A percentile compares a stretch with the other conserved stretches of the same genome.
These are phyloP conservation scores for Ogataea nonfermentans DNA, from an alignment of 805 yeast genomes.

Conservation along the genomic window DNA sequence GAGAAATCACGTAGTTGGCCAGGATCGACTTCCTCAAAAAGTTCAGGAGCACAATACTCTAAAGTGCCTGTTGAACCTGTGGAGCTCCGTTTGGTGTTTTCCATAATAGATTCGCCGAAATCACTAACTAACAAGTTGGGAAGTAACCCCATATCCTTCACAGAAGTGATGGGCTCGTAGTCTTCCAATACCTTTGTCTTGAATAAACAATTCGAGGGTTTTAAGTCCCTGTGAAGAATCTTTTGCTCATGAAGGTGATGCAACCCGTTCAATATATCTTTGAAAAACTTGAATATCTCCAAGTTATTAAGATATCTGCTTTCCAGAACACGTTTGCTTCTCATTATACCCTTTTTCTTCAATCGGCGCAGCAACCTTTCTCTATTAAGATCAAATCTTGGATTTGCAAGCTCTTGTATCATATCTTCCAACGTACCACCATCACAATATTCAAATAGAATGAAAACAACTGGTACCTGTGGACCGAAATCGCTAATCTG, in stretches of 20 bases:
- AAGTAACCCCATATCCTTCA: slow-evolving; percentile 32
- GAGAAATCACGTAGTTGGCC: slow-evolving; percentile 55
- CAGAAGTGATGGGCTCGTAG: slow-evolving; percentile 25
- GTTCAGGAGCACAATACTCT: slow-evolving; percentile 86
- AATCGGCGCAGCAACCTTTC: slow-evolving; percentile 36
- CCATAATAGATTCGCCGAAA: slow-evolving; percentile 83
- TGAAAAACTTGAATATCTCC: slow-evolving; percentile 68
- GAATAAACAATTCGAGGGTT: slow-evolving; percentile 83
- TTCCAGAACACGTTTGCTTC: not conserved
- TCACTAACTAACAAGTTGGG: slow-evolving; percentile 83
- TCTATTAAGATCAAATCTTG: slow-evolving; percentile 36
- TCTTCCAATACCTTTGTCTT: slow-evolving; percentile 34
- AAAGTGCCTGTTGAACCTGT: slow-evolving; percentile 87
- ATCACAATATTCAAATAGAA: slow-evolving; percentile 81
- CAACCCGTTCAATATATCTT: slow-evolving; percentile 69
- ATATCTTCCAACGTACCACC: slow-evolving; percentile 85
- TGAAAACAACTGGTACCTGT: slow-evolving; percentile 60
- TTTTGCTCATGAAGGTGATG: slow-evolving; percentile 69
- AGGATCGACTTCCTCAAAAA: slow-evolving; percentile 39
- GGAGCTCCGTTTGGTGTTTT: slow-evolving; percentile 60
- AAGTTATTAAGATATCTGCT: slow-evolving; percentile 41
- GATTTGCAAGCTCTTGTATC: slow-evolving; percentile 38
- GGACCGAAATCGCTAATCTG: slow-evolving; percentile 52
- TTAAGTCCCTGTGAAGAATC: slow-evolving; percentile 83
- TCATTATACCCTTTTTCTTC: slow-evolving; percentile 14